Evolutionary conservation across 257 asterid genomes (phyloP).

Genomic region (Lavandula angustifolia): DNA sequence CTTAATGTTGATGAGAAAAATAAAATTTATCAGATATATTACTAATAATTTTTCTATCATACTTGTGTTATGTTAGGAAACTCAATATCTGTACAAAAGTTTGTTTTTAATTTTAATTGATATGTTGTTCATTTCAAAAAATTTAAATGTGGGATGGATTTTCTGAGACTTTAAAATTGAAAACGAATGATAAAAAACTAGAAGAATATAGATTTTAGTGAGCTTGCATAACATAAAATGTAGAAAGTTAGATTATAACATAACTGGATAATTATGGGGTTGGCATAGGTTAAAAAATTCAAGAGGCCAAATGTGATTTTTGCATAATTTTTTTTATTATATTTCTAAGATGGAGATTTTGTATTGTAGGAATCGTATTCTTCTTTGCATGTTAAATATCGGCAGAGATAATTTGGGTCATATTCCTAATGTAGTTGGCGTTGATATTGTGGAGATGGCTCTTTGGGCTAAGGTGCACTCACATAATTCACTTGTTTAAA

Average conservation of each 20-base stretch:
- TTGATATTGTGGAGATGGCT: conserved; percentile 99
- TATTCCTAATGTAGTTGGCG: conserved; percentile 93
- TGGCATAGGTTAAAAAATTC: background rate
- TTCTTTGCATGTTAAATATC: conserved; percentile 61
- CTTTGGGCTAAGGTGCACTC: conserved; percentile 96
- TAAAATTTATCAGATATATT: background rate
- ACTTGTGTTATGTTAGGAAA: background rate
- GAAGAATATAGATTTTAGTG: background rate
- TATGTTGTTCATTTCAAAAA: background rate
- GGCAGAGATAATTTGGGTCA: conserved; percentile 85
- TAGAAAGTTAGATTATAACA: background rate
- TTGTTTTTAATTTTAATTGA: background rate
- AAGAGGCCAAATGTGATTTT: background rate
- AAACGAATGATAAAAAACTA: background rate
- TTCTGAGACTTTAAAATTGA: background rate
- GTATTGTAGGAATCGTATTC: conserved; percentile 34
- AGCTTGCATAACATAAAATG: background rate
- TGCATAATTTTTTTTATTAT: background rate
- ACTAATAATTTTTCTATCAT: background rate
- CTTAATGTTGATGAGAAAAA: background rate
- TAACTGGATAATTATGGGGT: background rate
- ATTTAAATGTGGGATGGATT: background rate
- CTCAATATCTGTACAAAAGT: background rate
- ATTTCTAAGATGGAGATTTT: conserved; percentile 11
- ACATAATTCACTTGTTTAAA: conserved; percentile 22